phyloP scores from a whole-genome alignment of 352 stramenopile genomes.

The Aphanomyces invadans region DNA sequence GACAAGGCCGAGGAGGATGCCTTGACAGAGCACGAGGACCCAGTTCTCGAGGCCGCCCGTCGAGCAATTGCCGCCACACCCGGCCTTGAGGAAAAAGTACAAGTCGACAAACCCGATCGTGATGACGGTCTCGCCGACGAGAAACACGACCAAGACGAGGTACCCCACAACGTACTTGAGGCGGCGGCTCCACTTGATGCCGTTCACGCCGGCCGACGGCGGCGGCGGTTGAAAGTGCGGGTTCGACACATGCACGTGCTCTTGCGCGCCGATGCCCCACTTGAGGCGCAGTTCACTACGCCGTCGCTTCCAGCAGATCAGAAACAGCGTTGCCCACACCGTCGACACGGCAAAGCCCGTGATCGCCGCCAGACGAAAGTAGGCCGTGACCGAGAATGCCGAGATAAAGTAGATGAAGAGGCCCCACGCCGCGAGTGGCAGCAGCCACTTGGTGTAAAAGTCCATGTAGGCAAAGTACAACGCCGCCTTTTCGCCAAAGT shows the following conservation, averaged over 20 bases:
- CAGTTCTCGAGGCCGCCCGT: conserved; percentile 24
- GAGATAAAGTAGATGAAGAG: conserved; percentile 23
- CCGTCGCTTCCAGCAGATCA: conserved; percentile 25
- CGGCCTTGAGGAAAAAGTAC: conserved; percentile 26
- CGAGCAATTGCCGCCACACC: conserved; percentile 19
- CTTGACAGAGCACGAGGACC: conserved; percentile 25
- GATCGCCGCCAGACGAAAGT: conserved; percentile 23
- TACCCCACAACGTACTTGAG: conserved; percentile 25
- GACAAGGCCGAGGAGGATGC: conserved; percentile 24
- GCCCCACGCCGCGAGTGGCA: conserved; percentile 18
- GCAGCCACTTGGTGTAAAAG: conserved; percentile 26
- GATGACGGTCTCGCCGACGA: conserved; percentile 22
- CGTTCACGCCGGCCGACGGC: neutral
- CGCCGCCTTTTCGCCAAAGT: conserved; percentile 23
- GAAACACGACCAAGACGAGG: conserved; percentile 22
- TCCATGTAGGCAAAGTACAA: conserved; percentile 28
- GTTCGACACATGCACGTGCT: conserved; percentile 18
- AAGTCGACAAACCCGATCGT: conserved; percentile 27
- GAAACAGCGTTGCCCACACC: conserved; percentile 25
- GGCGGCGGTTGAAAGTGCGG: neutral
- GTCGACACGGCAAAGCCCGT: conserved; percentile 19
- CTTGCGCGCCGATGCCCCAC: conserved; percentile 22
- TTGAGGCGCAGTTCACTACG: conserved; percentile 13
- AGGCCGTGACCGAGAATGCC: conserved; percentile 5
- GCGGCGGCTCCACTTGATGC: conserved; percentile 21